phyloP scores from a whole-genome alignment of 257 asterid species.

The Solanum pennellii region DNA sequence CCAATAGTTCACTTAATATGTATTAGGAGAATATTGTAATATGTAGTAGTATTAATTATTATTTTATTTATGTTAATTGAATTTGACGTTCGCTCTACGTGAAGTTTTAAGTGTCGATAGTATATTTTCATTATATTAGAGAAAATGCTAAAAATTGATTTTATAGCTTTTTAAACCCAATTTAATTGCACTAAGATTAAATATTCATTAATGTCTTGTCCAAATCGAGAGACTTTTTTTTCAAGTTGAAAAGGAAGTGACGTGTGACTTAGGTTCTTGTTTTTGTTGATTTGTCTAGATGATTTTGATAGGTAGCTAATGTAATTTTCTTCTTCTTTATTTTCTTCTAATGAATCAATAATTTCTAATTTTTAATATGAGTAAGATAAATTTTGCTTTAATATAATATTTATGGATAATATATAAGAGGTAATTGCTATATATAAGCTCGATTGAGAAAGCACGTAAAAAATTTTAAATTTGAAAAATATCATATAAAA shows the following conservation, averaged over 20 bases:
- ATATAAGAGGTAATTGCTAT: too few relatives aligned
- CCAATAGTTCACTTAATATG: too few relatives aligned
- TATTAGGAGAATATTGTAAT: neutral
- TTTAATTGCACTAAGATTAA: neutral
- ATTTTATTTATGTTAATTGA: neutral
- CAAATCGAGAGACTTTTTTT: neutral
- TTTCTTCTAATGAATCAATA: neutral
- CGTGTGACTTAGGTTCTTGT: neutral
- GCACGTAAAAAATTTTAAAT: neutral
- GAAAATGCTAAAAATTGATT: neutral
- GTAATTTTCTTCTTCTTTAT: too few relatives aligned
- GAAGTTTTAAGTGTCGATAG: neutral
- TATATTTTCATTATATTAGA: too few relatives aligned
- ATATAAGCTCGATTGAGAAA: neutral
- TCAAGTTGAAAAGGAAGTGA: neutral
- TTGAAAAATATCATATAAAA: fast-evolving
- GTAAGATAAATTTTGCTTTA: too few relatives aligned
- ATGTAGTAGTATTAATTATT: neutral
- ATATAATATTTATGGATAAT: too few relatives aligned
- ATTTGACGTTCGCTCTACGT: neutral
- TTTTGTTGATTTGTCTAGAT: neutral
- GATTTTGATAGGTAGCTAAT: too few relatives aligned
- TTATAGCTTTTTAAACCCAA: neutral
- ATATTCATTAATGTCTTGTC: neutral
- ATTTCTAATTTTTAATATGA: too few relatives aligned